Evolutionary conservation across 2,329 filamentous ascomycete genomes (phyloP).

Genomic region (Penicillium capsulatum): DNA sequence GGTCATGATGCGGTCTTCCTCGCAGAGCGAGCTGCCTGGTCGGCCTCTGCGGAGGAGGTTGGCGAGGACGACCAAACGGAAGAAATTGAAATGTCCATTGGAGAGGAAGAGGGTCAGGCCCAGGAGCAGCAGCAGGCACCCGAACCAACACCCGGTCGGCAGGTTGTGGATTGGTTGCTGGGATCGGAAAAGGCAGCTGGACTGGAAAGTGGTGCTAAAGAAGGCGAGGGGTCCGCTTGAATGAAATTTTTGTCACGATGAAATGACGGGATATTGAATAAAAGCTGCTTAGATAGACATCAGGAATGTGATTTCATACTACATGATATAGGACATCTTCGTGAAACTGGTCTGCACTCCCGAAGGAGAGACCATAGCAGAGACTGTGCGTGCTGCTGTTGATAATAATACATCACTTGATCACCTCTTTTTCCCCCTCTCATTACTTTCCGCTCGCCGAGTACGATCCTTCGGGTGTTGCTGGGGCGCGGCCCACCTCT

Average conservation of each 20-base stretch:
- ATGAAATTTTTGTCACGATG: constrained; percentile 2
- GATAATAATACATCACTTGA: too few species aligned
- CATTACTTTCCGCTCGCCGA: constrained; percentile 9
- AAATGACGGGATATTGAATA: constrained; percentile 8
- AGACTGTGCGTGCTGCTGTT: too few species aligned
- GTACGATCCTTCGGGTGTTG: constrained; percentile 20
- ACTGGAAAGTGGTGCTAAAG: constrained; percentile 31
- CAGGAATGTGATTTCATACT: constrained; percentile 3
- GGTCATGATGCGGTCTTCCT: constrained; percentile 77
- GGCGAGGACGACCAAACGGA: constrained; percentile 18
- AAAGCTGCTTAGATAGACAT: constrained; percentile 16
- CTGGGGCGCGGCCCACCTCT: constrained; percentile 43
- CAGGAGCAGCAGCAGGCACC: constrained; percentile 4
- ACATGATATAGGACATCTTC: background rate
- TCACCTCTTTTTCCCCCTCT: too few species aligned
- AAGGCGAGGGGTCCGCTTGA: constrained; percentile 21
- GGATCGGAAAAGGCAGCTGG: constrained; percentile 36
- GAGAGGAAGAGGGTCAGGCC: constrained; percentile 11
- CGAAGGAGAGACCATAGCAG: too few species aligned
- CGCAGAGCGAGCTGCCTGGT: constrained; percentile 66
- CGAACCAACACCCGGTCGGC: constrained; percentile 34
- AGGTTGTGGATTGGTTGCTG: constrained; percentile 43
- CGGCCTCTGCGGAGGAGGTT: constrained; percentile 52
- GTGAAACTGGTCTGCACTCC: too few species aligned
- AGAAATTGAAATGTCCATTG: constrained; percentile 26